Evolutionary conservation across 1,284 basidiomycete species (phyloP).

Genomic region (Exobasidium rhododendri): DNA sequence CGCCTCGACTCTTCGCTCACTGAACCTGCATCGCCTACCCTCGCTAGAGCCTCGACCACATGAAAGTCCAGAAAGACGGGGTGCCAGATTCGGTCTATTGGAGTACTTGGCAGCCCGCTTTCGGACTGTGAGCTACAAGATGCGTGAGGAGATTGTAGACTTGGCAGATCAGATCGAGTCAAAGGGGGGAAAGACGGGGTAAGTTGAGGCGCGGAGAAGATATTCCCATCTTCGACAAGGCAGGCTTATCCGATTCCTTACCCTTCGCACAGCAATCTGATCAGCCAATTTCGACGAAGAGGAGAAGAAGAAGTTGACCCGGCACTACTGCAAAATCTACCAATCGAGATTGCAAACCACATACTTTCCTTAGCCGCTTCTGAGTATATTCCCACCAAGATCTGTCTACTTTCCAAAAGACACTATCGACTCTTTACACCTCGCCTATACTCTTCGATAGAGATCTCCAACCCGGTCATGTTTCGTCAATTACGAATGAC

Average conservation of each 20-base stretch:
- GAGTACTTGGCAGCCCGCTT: neutral
- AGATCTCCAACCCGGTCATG: conserved; percentile 22
- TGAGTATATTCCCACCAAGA: conserved; percentile 23
- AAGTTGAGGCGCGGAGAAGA: no score
- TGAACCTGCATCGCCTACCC: neutral
- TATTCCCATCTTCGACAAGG: no score
- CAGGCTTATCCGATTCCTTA: no score
- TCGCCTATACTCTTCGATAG: conserved; percentile 29
- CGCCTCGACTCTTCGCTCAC: neutral
- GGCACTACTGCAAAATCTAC: conserved; percentile 14
- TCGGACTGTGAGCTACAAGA: neutral
- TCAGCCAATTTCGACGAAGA: neutral
- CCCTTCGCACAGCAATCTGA: no score
- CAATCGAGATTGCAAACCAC: conserved; percentile 28
- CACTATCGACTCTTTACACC: conserved; percentile 30
- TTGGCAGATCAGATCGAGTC: neutral
- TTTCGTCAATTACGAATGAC: conserved; percentile 32
- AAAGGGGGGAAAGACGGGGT: neutral
- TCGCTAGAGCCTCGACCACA: neutral
- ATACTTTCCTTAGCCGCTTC: conserved; percentile 30
- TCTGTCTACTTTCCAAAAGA: conserved; percentile 29
- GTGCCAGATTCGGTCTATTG: neutral
- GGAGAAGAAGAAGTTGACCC: neutral
- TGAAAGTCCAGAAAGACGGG: neutral
- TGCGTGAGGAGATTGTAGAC: neutral